These are phyloP conservation scores for Drosera capensis DNA, from an alignment of 148 eudicot species.

Conservation along the genomic window DNA sequence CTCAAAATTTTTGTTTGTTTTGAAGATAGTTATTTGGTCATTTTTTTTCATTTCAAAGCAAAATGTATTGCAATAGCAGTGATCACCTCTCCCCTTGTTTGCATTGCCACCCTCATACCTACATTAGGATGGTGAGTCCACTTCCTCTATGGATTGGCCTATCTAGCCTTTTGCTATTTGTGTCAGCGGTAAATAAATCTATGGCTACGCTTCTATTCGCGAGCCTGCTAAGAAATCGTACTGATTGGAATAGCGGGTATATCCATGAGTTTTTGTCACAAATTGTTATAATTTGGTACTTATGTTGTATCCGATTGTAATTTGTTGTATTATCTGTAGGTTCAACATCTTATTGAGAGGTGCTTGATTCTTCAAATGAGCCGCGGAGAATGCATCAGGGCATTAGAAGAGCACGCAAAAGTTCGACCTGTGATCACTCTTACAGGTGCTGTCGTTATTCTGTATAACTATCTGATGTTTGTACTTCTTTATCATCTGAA, in stretches of 20 bases:
- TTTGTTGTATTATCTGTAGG: neutral
- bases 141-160: neutral
- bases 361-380: neutral
- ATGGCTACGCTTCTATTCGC: too few species aligned
- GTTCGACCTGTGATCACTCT: neutral
- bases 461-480: too few species aligned
- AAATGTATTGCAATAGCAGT: neutral
- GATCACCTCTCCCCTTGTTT: neutral
- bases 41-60: neutral
- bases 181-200: neutral
- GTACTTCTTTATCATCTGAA: too few species aligned
- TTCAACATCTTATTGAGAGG: too few species aligned
- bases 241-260: neutral
- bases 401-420: neutral
- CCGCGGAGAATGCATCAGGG: neutral
- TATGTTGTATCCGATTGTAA: too few species aligned
- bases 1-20: too few species aligned
- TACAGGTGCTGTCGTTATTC: neutral
- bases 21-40: too few species aligned
- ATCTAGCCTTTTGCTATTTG: neutral
- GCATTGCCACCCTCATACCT: conserved; percentile 1
- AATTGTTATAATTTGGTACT: too few species aligned
- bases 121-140: neutral
- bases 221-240: neutral
- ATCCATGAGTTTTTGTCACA: too few species aligned